Percentiles rank a stretch among this genome's conserved stretches.
phyloP scores from a whole-genome alignment of 768 basidiomycete species.

The Leucocoprinus sp. region DNA sequence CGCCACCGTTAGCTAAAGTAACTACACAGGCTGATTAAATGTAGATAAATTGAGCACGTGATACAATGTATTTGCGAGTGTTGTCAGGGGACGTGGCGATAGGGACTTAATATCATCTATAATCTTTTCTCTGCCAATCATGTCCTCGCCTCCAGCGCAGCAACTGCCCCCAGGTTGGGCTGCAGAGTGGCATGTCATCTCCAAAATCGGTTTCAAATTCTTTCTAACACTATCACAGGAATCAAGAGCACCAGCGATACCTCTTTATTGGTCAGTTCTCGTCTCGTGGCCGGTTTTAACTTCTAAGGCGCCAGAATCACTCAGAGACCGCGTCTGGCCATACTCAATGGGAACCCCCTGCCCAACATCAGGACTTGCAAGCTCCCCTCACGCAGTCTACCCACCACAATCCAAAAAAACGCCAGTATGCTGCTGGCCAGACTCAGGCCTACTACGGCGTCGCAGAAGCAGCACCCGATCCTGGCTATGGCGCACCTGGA shows the following conservation, averaged over 20 bases:
- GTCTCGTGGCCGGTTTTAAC: conserved; percentile 12
- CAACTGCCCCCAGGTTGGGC: conserved; percentile 89
- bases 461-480: conserved; percentile 35
- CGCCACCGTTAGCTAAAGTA: neutral
- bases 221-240: conserved; percentile 43
- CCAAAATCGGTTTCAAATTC: conserved; percentile 8
- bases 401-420: conserved; percentile 56
- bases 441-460: conserved; percentile 80
- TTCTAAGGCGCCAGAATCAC: conserved; percentile 13
- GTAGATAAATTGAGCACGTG: conserved; percentile 16
- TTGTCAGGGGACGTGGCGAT: conserved; percentile 24
- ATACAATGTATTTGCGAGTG: conserved; percentile 22
- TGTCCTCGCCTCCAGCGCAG: conserved; percentile 44
- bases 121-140: conserved; percentile 18
- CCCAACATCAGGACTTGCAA: conserved; percentile 23
- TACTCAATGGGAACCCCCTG: conserved; percentile 85
- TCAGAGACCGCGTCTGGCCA: conserved; percentile 77
- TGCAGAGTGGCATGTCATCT: conserved; percentile 73
- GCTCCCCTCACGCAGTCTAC: conserved; percentile 34
- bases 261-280: conserved; percentile 74
- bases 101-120: conserved; percentile 10
- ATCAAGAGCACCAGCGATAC: conserved; percentile 69
- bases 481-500: conserved; percentile 33
- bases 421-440: conserved; percentile 92
- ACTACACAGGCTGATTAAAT: neutral